phyloP scores from a whole-genome alignment of 2,329 filamentous ascomycete genomes.

The Colletotrichum magnum region DNA sequence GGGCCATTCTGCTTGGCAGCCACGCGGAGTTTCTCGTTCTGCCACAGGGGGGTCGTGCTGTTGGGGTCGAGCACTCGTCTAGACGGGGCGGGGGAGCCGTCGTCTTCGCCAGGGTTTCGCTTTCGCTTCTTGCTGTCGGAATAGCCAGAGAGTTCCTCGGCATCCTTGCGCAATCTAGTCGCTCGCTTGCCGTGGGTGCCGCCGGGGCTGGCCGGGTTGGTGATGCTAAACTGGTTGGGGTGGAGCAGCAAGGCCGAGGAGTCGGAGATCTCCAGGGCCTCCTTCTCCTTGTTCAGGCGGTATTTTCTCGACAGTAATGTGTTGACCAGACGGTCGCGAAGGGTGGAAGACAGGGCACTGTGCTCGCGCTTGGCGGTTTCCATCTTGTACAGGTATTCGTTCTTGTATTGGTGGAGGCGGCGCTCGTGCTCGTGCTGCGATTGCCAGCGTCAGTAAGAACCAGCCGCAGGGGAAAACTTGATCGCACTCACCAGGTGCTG shows the following conservation, averaged over 20 bases:
- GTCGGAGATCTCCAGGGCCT: conserved; percentile 77
- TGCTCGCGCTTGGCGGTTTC: conserved; percentile 76
- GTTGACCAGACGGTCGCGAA: conserved; percentile 76
- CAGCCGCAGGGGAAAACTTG: conserved; percentile 1
- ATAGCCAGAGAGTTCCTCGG: conserved; percentile 70
- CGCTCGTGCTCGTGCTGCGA: conserved; percentile 74
- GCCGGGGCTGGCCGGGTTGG: conserved; percentile 75
- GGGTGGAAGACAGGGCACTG: conserved; percentile 69
- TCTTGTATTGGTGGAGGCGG: conserved; percentile 71
- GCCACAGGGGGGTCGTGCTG: conserved; percentile 73
- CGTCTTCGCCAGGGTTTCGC: conserved; percentile 71
- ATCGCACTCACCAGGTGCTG: conserved; percentile 78
- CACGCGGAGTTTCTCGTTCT: conserved; percentile 69
- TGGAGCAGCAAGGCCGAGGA: conserved; percentile 76
- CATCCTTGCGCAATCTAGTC: conserved; percentile 72
- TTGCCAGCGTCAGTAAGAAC: conserved; percentile 12
- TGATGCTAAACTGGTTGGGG: conserved; percentile 77
- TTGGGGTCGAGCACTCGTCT: conserved; percentile 69
- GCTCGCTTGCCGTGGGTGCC: conserved; percentile 75
- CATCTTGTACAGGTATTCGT: conserved; percentile 72
- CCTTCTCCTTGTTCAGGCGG: conserved; percentile 75
- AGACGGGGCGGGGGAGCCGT: conserved; percentile 73
- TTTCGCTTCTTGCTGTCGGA: conserved; percentile 74
- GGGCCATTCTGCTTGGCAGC: conserved; percentile 70
- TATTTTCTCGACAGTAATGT: conserved; percentile 75